These are phyloP conservation scores for Zanthoxylum bungeanum DNA, from an alignment of 345 rosid genomes.

Conservation along the genomic window DNA sequence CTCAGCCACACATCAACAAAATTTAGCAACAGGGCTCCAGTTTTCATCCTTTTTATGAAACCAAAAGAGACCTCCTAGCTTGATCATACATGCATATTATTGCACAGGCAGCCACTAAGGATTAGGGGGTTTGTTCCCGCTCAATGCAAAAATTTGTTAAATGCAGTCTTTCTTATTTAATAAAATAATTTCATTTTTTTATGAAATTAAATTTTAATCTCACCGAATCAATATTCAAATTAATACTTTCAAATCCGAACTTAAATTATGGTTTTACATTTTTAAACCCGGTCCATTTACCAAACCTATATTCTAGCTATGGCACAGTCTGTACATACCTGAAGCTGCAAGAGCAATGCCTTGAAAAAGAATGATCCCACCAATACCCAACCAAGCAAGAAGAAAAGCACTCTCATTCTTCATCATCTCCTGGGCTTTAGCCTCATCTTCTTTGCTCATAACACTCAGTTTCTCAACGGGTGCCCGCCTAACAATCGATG, in stretches of 20 bases:
- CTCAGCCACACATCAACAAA: neutral
- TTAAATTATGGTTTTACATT: no score
- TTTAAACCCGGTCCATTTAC: no score
- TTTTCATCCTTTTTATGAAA: neutral
- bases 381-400: slow-evolving; percentile 82
- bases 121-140: no score
- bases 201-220: no score
- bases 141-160: no score
- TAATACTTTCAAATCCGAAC: no score
- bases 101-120: no score
- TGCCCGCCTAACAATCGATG: slow-evolving; percentile 47
- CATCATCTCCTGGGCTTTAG: slow-evolving; percentile 50
- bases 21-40: neutral
- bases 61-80: neutral
- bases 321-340: no score
- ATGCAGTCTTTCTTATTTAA: no score
- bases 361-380: slow-evolving; percentile 60
- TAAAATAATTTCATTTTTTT: neutral
- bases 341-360: slow-evolving; percentile 78
- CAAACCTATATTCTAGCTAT: no score
- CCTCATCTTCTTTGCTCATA: slow-evolving; percentile 48
- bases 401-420: slow-evolving; percentile 85
- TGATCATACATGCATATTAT: no score
- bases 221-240: no score
- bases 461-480: slow-evolving; percentile 68